Conservation (phyloP, 1,284 basidiomycete genomes). For the Cutaneotrichosporon sp. region DNA sequence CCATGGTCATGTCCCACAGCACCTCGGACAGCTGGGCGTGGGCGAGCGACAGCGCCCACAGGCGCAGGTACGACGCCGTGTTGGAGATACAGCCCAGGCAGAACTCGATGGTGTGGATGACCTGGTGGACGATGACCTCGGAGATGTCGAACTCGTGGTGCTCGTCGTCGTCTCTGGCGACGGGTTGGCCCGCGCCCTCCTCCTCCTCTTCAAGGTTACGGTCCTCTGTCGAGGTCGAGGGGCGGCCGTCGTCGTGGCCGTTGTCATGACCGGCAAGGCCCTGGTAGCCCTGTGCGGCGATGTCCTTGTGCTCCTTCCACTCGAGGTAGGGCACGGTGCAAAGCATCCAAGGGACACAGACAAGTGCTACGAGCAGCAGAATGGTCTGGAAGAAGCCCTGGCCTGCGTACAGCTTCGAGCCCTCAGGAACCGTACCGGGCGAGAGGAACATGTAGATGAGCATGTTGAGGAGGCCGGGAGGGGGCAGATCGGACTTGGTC, state of each 20-base stretch:
- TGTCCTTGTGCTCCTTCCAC: slow-evolving; percentile 85
- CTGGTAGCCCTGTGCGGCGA: slow-evolving; percentile 75
- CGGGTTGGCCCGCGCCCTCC: slow-evolving; percentile 71
- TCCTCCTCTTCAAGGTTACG: slow-evolving; percentile 68
- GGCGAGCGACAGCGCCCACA: slow-evolving; percentile 97
- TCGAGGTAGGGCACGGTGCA: slow-evolving; percentile 87
- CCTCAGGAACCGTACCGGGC: slow-evolving; percentile 70
- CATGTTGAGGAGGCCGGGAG: slow-evolving; percentile 92
- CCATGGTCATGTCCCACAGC: slow-evolving; percentile 80
- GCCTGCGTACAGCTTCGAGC: slow-evolving; percentile 73
- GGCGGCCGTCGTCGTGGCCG: slow-evolving; percentile 44
- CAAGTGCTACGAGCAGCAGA: slow-evolving; percentile 69
- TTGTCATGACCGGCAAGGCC: slow-evolving; percentile 56
- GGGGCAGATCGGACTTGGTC: slow-evolving; percentile 63
- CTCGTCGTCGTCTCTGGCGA: slow-evolving; percentile 58
- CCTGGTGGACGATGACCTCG: slow-evolving; percentile 92
- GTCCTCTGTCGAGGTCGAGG: slow-evolving; percentile 25
- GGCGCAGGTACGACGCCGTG: slow-evolving; percentile 96
- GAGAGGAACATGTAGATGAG: slow-evolving; percentile 89
- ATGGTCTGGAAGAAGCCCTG: slow-evolving; percentile 82
- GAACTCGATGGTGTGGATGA: slow-evolving; percentile 98
- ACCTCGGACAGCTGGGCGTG: slow-evolving; percentile 98
- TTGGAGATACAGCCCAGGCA: slow-evolving; percentile 98
- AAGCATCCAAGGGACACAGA: slow-evolving; percentile 96
- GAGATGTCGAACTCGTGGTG: slow-evolving; percentile 66